Conservation (phyloP, 208 protist genomes). For the Wallacemonas rigidus region DNA sequence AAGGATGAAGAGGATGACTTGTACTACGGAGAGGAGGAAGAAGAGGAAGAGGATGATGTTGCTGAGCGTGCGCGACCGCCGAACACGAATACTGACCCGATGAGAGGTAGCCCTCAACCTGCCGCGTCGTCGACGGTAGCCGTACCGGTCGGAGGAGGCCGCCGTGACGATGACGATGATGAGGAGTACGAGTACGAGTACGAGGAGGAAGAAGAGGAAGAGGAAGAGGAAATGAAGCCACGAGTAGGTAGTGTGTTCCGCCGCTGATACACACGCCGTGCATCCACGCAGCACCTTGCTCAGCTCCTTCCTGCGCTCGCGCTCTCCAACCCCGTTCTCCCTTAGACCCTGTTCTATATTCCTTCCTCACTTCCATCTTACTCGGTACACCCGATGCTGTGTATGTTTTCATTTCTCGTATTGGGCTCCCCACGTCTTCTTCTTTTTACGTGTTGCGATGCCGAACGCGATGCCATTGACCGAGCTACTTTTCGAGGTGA, state of each 20-base stretch:
- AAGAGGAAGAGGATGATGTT: conserved; percentile 29
- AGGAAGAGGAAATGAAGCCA: conserved; percentile 5
- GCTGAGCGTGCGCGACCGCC: not conserved
- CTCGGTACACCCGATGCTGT: too few relatives aligned
- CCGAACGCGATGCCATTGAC: too few relatives aligned
- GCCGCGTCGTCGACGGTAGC: not conserved
- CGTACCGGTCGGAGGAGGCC: not conserved
- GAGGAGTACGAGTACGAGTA: conserved; percentile 34
- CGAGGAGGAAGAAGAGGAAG: conserved; percentile 21
- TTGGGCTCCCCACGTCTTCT: too few relatives aligned
- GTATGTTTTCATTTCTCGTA: too few relatives aligned
- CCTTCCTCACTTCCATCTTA: too few relatives aligned
- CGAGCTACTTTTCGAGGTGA: too few relatives aligned
- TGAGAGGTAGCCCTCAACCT: too few relatives aligned
- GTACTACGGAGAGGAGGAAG: conserved; percentile 18
- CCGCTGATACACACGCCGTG: not conserved
- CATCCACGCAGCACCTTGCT: not conserved
- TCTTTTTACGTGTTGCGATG: too few relatives aligned
- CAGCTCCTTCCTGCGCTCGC: too few relatives aligned
- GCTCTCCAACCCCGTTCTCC: too few relatives aligned
- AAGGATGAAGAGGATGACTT: conserved; percentile 7
- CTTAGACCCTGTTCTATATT: too few relatives aligned
- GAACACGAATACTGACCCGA: not conserved
- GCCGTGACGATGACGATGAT: conserved; percentile 25
- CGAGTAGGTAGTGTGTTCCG: not conserved